Evolutionary conservation across 345 rosid genomes (phyloP).

Genomic region (Salix udensis): DNA sequence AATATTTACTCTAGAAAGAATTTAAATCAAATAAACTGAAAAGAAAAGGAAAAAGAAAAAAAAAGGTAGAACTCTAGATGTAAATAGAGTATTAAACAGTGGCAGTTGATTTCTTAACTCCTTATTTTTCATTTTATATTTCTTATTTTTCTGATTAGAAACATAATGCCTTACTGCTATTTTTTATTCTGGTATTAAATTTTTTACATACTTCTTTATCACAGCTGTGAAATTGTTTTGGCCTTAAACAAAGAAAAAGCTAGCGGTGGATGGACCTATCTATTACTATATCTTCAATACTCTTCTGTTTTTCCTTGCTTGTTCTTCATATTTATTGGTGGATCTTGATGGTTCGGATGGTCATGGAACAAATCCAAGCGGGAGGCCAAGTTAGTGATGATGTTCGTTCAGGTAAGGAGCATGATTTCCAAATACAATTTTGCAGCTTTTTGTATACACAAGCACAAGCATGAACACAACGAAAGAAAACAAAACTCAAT

Average conservation of each 20-base stretch:
- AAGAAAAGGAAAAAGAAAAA: too few relatives aligned
- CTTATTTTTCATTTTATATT: background rate
- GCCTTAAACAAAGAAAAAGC: conserved; percentile 47
- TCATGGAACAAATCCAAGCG: conserved; percentile 48
- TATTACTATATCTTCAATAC: conserved; percentile 74
- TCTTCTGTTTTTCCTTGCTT: conserved; percentile 63
- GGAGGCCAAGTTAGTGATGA: conserved; percentile 66
- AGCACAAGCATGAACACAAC: background rate
- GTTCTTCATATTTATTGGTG: conserved; percentile 76
- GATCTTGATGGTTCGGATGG: conserved; percentile 59
- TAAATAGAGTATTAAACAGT: too few relatives aligned
- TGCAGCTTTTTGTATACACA: background rate
- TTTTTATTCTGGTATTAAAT: too few relatives aligned
- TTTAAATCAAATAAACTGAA: too few relatives aligned
- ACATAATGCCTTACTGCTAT: background rate
- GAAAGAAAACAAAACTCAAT: background rate
- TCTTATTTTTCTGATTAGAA: background rate
- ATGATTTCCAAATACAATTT: background rate
- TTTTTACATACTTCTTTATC: background rate
- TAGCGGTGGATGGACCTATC: conserved; percentile 40
- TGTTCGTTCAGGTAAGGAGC: conserved; percentile 68
- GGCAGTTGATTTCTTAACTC: background rate
- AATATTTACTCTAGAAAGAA: too few relatives aligned
- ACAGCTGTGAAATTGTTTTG: conserved; percentile 69
- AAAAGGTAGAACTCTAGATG: too few relatives aligned